A percentile compares a stretch with the other conserved stretches of the same genome.
Evolutionary conservation across 768 basidiomycete genomes (phyloP).

Genomic region (Leccinum incarnatum): DNA sequence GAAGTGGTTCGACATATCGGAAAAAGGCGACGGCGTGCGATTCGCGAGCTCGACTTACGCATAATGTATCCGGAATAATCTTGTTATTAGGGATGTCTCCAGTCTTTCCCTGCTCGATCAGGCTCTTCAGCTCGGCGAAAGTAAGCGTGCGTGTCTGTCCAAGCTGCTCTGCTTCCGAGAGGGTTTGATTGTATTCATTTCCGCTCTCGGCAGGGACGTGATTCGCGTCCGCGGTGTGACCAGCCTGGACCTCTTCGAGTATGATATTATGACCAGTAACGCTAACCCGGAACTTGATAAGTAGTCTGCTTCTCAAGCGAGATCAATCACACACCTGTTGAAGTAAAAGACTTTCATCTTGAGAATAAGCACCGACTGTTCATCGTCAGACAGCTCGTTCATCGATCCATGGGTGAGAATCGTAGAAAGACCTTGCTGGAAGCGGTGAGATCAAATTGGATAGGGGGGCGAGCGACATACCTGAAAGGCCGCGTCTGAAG

Average conservation of each 20-base stretch:
- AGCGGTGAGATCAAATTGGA: not conserved
- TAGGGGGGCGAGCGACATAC: conserved; percentile 32
- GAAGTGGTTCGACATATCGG: conserved; percentile 2
- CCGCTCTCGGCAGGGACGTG: conserved; percentile 15
- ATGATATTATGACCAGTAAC: conserved; percentile 28
- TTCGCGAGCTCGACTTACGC: conserved; percentile 42
- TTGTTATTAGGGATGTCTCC: conserved; percentile 81
- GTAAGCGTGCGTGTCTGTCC: conserved; percentile 44
- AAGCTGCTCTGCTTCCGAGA: conserved; percentile 6
- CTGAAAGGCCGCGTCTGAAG: conserved; percentile 57
- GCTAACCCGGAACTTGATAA: conserved; percentile 22
- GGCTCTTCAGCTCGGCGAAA: conserved; percentile 63
- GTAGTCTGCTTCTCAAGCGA: conserved; percentile 32
- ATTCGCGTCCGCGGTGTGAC: conserved; percentile 11
- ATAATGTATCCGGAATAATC: conserved; percentile 60
- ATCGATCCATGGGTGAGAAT: conserved; percentile 46
- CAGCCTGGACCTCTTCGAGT: conserved; percentile 26
- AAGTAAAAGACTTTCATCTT: conserved; percentile 70
- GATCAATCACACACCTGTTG: conserved; percentile 45
- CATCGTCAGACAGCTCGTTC: conserved; percentile 34
- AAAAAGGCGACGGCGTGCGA: not conserved
- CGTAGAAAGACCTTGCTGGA: conserved; percentile 64
- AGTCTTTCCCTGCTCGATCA: conserved; percentile 69
- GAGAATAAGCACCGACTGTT: conserved; percentile 47
- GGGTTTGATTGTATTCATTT: conserved; percentile 15